Evolutionary conservation across 257 asterid species (phyloP).

Genomic region (Fraxinus cuspidata): DNA sequence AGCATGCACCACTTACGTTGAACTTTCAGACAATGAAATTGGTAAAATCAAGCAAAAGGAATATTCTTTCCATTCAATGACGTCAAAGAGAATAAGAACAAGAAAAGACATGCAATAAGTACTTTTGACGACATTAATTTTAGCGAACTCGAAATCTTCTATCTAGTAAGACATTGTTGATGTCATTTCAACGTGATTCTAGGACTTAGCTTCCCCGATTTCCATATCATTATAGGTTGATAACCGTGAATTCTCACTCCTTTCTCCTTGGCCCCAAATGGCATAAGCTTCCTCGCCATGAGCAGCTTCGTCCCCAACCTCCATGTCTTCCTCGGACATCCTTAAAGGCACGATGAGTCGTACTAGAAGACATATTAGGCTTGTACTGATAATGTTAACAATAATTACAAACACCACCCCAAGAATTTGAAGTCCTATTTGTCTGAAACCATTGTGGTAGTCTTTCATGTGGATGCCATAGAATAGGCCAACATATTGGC

Average conservation of each 20-base stretch:
- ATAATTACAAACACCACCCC: slow-evolving; percentile 42
- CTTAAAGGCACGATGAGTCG: slow-evolving; percentile 54
- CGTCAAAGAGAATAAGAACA: background rate
- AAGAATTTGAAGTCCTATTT: slow-evolving; percentile 52
- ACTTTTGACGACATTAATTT: background rate
- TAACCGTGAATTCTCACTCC: slow-evolving; percentile 46
- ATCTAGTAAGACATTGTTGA: slow-evolving; percentile 13
- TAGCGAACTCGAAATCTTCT: background rate
- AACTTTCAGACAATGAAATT: background rate
- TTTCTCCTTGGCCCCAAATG: slow-evolving; percentile 79
- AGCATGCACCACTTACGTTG: background rate
- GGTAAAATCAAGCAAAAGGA: background rate
- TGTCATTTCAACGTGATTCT: slow-evolving; percentile 45
- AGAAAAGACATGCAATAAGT: background rate
- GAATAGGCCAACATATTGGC: slow-evolving; percentile 45
- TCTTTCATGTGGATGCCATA: slow-evolving; percentile 46
- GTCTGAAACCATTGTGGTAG: slow-evolving; percentile 43
- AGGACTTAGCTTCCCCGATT: slow-evolving; percentile 28
- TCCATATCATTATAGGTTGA: slow-evolving; percentile 51
- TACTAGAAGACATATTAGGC: slow-evolving; percentile 50
- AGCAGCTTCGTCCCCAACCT: slow-evolving; percentile 73
- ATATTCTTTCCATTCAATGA: background rate
- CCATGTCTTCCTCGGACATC: slow-evolving; percentile 74
- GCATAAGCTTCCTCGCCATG: slow-evolving; percentile 82
- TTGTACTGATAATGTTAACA: slow-evolving; percentile 51